phyloP scores from a whole-genome alignment of 75 land plant genomes.

The Cunninghamia lanceolata region DNA sequence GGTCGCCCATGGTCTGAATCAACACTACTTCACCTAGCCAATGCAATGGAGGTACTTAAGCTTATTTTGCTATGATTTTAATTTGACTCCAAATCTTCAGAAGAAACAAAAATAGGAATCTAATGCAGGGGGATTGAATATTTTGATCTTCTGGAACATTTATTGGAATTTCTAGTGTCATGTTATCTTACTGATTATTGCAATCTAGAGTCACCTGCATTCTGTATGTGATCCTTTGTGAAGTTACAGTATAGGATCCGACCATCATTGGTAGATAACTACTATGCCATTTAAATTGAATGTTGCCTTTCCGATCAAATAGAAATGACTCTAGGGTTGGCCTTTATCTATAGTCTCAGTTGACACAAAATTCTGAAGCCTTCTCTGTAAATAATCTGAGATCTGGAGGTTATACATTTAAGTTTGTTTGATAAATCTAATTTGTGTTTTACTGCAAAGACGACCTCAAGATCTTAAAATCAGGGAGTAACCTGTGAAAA shows the following conservation, averaged over 20 bases:
- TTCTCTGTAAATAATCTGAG: neutral
- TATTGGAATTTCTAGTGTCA: neutral
- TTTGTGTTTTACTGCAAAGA: no score
- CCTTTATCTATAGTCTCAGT: neutral
- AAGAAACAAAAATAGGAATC: neutral
- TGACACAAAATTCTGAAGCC: neutral
- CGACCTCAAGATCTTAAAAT: no score
- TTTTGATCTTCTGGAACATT: neutral
- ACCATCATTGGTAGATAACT: neutral
- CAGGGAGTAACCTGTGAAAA: no score
- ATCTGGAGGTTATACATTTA: neutral
- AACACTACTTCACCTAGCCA: conserved; percentile 66
- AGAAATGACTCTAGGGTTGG: neutral
- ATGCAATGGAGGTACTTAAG: conserved; percentile 64
- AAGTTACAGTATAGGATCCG: neutral
- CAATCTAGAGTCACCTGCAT: neutral
- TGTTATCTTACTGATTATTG: neutral
- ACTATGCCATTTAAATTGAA: neutral
- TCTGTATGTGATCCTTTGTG: neutral
- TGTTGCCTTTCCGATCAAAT: neutral
- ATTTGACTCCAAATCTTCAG: neutral
- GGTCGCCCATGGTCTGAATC: conserved; percentile 96
- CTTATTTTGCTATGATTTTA: neutral
- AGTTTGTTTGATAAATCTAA: neutral
- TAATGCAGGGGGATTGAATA: neutral